Base-by-base conservation (phyloP, 2,329 filamentous ascomycete genomes). In the Alternaria sp. region DNA sequence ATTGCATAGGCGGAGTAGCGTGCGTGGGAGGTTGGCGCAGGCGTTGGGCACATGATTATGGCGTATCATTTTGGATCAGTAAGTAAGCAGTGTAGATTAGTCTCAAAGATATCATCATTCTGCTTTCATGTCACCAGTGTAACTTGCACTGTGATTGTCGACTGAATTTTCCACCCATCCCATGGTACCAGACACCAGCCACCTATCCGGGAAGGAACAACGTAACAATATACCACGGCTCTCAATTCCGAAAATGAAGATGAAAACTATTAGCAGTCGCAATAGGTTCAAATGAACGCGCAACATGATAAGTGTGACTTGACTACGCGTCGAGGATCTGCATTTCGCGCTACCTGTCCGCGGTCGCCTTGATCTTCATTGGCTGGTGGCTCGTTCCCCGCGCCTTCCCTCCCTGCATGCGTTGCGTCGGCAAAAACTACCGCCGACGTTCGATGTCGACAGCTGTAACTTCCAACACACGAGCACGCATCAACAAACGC, bases 361-460 rank as follows among this genome's bases (percentile, higher is more conserved):
- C 28, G 28, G 30, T 30, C 21, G 49, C 23, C 26, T 50, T 26
- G 9, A 21, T 23, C 52, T 46, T 57, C 30, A 72, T 74, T 74
- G 72, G 72, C 28, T 59, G 69, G 52, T 43, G 17, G 21, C 45
- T 26, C 26, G 47, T n/a, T 57, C 59, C 67, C 66, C 67, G 64
- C 69, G 65, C 60, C 30, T 59, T 57, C 67, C 57, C 56, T 47
- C 64, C 52, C 40, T 49, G 26, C 56, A 58, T 65, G 66, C 68
- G 36, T 61, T 69, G 65, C 62, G 50, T 65, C 70, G 70, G 71
- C 50, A 61, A 67, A 64, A 69, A 58, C 45, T 69, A 61, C 43
- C 56, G 47, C 73, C 69, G 72, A 75, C 67, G 69, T 74, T 73
- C 23, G 50, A 32, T 61, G 61, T 73, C 72, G 73, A 74, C 74